These are phyloP conservation scores for Massarina eburnea DNA, from an alignment of 2,329 filamentous ascomycete species.

Conservation along the genomic window DNA sequence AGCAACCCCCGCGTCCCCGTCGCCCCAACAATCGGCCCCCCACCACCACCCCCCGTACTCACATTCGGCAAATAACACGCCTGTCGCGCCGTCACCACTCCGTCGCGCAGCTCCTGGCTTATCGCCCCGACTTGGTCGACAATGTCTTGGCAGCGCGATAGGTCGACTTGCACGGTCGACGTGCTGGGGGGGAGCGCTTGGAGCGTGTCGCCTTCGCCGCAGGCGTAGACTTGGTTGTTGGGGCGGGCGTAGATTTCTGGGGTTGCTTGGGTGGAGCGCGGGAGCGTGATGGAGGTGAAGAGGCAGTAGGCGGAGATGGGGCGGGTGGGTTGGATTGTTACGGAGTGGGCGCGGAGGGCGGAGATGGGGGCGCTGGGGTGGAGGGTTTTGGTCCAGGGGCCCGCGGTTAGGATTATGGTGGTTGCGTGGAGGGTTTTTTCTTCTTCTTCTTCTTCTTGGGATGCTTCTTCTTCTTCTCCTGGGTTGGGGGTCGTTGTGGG, in stretches of 20 bases:
- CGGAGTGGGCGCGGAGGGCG: constrained; percentile 63
- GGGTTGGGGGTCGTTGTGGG: constrained; percentile 47
- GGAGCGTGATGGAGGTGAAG: constrained; percentile 83
- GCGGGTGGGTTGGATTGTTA: constrained; percentile 59
- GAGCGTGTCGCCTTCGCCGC: constrained; percentile 79
- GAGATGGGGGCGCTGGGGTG: constrained; percentile 59
- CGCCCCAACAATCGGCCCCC: constrained; percentile 76
- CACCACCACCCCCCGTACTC: constrained; percentile 51
- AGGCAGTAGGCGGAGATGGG: constrained; percentile 73
- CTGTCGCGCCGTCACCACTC: constrained; percentile 70
- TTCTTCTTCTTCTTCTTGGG: constrained; percentile 32
- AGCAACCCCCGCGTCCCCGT: constrained; percentile 74
- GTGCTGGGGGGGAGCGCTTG: constrained; percentile 75
- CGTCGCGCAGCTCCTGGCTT: constrained; percentile 48
- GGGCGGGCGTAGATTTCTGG: constrained; percentile 95
- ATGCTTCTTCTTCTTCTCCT: background rate
- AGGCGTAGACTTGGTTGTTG: constrained; percentile 88
- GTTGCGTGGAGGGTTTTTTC: constrained; percentile 56
- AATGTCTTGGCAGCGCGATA: constrained; percentile 79
- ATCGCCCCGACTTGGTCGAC: constrained; percentile 73
- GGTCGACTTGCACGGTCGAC: constrained; percentile 75
- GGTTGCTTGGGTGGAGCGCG: constrained; percentile 63
- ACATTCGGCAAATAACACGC: constrained; percentile 92
- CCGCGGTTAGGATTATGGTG: constrained; percentile 61
- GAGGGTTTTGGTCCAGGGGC: constrained; percentile 61